Percentiles rank a stretch among this genome's conserved stretches.
These are phyloP conservation scores for Termitomyces sp. DNA, from an alignment of 1,284 basidiomycete species.

Conservation along the genomic window DNA sequence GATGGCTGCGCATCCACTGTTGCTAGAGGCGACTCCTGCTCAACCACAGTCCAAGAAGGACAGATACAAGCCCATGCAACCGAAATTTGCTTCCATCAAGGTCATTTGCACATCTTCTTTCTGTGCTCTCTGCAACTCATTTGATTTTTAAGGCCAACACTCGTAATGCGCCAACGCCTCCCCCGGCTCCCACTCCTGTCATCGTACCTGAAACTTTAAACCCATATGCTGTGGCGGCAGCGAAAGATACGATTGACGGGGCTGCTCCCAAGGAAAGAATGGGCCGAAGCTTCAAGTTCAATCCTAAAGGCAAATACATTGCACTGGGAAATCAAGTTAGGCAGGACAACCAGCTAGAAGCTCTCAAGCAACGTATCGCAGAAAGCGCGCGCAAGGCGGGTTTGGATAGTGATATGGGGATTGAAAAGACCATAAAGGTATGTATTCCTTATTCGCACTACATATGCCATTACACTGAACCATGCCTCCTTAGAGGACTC, in stretches of 20 bases:
- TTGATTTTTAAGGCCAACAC: conserved; percentile 54
- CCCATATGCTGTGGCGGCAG: conserved; percentile 62
- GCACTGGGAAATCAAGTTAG: conserved; percentile 80
- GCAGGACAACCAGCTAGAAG: conserved; percentile 84
- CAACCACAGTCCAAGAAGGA: conserved; percentile 78
- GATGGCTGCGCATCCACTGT: conserved; percentile 85
- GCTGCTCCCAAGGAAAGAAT: conserved; percentile 66
- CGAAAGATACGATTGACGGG: conserved; percentile 61
- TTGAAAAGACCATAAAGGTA: conserved; percentile 85
- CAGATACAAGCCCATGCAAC: conserved; percentile 93
- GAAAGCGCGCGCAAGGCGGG: conserved; percentile 92
- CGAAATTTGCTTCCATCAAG: conserved; percentile 93
- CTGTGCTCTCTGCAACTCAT: neutral
- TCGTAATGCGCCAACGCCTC: conserved; percentile 63
- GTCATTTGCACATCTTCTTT: conserved; percentile 29
- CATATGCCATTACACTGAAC: neutral
- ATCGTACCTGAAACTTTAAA: conserved; percentile 53
- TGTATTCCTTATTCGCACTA: conserved; percentile 19
- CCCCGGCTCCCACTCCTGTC: conserved; percentile 52
- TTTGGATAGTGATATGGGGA: conserved; percentile 87
- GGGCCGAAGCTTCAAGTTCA: conserved; percentile 78
- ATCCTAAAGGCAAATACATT: conserved; percentile 87
- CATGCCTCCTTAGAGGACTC: conserved; percentile 51
- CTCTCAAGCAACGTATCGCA: conserved; percentile 87
- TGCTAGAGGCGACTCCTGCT: conserved; percentile 62